phyloP scores from a whole-genome alignment of 805 yeast genomes.

The Monosporozyma aquatica region DNA sequence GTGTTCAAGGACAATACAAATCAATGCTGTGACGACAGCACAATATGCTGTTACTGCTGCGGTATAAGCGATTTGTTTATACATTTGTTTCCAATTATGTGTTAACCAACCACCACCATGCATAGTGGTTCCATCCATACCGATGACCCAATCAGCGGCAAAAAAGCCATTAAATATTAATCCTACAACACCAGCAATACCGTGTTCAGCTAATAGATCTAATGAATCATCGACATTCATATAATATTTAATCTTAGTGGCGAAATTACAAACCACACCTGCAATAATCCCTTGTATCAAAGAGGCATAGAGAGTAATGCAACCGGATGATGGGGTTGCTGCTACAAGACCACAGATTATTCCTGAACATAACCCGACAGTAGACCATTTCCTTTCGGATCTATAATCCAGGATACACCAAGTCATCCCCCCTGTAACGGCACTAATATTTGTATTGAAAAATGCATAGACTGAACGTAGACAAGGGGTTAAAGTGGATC shows the following conservation, averaged over 20 bases:
- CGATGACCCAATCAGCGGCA: conserved; percentile 80
- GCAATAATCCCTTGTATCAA: conserved; percentile 74
- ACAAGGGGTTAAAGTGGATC: conserved; percentile 74
- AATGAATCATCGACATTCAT: conserved; percentile 82
- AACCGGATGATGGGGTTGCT: conserved; percentile 91
- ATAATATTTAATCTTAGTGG: conserved; percentile 79
- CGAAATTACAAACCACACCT: conserved; percentile 78
- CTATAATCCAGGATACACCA: conserved; percentile 90
- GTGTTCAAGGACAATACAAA: conserved; percentile 63
- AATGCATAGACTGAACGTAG: conserved; percentile 80
- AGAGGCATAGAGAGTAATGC: conserved; percentile 86
- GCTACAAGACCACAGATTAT: conserved; percentile 93
- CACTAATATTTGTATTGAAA: conserved; percentile 84
- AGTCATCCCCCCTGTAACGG: conserved; percentile 81
- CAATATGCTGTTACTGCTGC: conserved; percentile 69
- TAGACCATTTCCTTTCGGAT: conserved; percentile 82
- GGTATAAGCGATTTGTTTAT: conserved; percentile 79
- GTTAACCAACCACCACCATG: conserved; percentile 90
- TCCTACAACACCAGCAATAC: conserved; percentile 89
- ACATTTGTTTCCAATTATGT: conserved; percentile 84
- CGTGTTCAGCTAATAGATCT: conserved; percentile 98
- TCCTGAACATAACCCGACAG: conserved; percentile 93
- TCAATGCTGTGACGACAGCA: conserved; percentile 63
- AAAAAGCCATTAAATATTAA: conserved; percentile 81
- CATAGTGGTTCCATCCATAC: conserved; percentile 77